Evolutionary conservation across 1,284 basidiomycete genomes (phyloP).

Genomic region (Ceratorhiza oryzae-sativae): DNA sequence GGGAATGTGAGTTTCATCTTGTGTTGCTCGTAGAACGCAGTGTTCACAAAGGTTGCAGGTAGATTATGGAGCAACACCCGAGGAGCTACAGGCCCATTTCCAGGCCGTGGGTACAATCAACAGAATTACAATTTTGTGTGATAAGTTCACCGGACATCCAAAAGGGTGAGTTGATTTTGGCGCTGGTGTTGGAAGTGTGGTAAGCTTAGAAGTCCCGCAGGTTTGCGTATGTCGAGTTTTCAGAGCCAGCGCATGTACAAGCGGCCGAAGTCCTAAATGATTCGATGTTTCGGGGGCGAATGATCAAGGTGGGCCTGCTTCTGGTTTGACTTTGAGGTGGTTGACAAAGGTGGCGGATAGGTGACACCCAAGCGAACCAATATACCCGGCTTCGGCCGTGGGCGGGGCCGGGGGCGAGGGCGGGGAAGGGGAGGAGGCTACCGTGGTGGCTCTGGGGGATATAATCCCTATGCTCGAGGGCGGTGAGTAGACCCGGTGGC

Average conservation of each 20-base stretch:
- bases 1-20: constrained; percentile 80
- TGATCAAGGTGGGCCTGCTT: constrained; percentile 78
- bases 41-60: constrained; percentile 64
- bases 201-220: constrained; percentile 57
- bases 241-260: constrained; percentile 91
- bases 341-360: constrained; percentile 53
- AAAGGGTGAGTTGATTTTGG: constrained; percentile 77
- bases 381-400: constrained; percentile 75
- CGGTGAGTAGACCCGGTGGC: constrained; percentile 72
- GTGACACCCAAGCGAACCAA: constrained; percentile 94
- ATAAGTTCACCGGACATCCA: constrained; percentile 99
- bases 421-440: constrained; percentile 71
- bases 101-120: constrained; percentile 98
- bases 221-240: constrained; percentile 98
- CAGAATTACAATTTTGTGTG: constrained; percentile 97
- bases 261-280: constrained; percentile 96
- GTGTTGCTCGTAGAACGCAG: constrained; percentile 19
- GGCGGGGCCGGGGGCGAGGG: constrained; percentile 75
- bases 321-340: neutral
- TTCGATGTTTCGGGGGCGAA: constrained; percentile 89
- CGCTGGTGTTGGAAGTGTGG: neutral
- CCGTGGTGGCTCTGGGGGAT: constrained; percentile 63
- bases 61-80: constrained; percentile 96
- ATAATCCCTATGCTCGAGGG: constrained; percentile 71
- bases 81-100: constrained; percentile 98